These are phyloP conservation scores for Aphanomyces astaci DNA, from an alignment of 352 stramenopile genomes.

Conservation along the genomic window DNA sequence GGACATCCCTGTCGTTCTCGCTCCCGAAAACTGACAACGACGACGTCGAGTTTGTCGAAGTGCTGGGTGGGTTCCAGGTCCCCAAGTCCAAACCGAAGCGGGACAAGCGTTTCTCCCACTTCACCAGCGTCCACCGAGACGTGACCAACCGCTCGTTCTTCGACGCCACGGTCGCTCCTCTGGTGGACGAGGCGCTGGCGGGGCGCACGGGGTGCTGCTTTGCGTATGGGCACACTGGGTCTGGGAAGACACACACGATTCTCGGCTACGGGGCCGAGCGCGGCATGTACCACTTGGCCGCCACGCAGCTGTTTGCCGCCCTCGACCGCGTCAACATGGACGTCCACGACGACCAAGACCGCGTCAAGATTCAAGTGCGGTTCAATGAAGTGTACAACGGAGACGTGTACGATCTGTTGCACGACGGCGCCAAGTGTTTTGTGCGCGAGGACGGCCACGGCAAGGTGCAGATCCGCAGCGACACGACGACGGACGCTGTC, in stretches of 20 bases:
- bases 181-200: constrained; percentile 27
- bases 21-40: constrained; percentile 8
- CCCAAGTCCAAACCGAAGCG: constrained; percentile 20
- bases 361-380: constrained; percentile 37
- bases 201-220: constrained; percentile 46
- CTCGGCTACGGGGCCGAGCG: constrained; percentile 38
- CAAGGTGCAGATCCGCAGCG: constrained; percentile 41
- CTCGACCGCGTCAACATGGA: neutral
- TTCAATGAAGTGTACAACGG: constrained; percentile 58
- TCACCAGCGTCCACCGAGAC: constrained; percentile 1
- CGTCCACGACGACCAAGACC: neutral
- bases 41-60: constrained; percentile 19
- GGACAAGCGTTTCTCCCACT: constrained; percentile 1
- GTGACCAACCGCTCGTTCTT: constrained; percentile 32
- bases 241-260: no score
- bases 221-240: constrained; percentile 45
- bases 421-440: constrained; percentile 37
- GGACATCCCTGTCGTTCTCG: neutral
- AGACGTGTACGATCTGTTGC: constrained; percentile 46
- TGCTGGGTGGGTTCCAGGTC: constrained; percentile 11
- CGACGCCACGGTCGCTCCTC: constrained; percentile 26
- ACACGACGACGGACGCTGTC: constrained; percentile 34
- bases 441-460: constrained; percentile 42
- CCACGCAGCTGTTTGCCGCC: constrained; percentile 33
- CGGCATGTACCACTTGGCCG: constrained; percentile 36